Percentiles rank a stretch among this genome's conserved stretches.
These are phyloP conservation scores for Wickerhamomyces bisporus DNA, from an alignment of 805 yeast genomes.

Conservation along the genomic window DNA sequence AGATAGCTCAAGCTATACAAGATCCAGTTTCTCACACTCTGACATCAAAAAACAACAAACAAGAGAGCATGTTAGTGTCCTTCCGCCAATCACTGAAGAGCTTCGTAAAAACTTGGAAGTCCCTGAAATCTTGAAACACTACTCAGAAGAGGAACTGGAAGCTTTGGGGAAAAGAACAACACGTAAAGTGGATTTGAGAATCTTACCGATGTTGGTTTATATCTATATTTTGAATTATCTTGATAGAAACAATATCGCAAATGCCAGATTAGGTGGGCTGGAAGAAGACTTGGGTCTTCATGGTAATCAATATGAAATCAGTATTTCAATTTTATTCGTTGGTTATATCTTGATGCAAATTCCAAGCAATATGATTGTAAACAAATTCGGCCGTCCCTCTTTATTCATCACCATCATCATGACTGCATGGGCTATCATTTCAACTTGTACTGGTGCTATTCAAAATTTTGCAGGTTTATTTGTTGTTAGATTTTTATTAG, in stretches of 20 bases:
- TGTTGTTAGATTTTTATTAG: too few species aligned
- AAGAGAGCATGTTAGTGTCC: background rate
- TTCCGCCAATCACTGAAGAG: conserved; percentile 10
- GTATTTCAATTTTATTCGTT: conserved; percentile 45
- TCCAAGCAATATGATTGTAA: conserved; percentile 41
- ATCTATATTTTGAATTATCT: conserved; percentile 48
- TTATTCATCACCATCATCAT: conserved; percentile 43
- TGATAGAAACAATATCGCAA: conserved; percentile 46
- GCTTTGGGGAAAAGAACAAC: conserved; percentile 38
- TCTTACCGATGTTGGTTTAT: conserved; percentile 44
- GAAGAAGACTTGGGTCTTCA: conserved; percentile 39
- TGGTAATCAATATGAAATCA: conserved; percentile 43
- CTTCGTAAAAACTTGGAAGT: conserved; percentile 10
- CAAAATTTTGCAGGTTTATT: conserved; percentile 25
- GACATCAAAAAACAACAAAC: too few species aligned
- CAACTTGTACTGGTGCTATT: conserved; percentile 32
- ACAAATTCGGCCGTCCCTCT: conserved; percentile 43
- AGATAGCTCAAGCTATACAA: too few species aligned
- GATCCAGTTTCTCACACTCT: background rate
- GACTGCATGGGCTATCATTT: conserved; percentile 42
- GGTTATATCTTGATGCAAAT: conserved; percentile 50
- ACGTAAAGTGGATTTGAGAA: conserved; percentile 42
- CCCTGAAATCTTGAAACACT: conserved; percentile 19
- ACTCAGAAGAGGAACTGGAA: conserved; percentile 37
- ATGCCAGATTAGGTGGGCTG: conserved; percentile 44